phyloP scores from a whole-genome alignment of 257 asterid species.

The Solanum virginianum region DNA sequence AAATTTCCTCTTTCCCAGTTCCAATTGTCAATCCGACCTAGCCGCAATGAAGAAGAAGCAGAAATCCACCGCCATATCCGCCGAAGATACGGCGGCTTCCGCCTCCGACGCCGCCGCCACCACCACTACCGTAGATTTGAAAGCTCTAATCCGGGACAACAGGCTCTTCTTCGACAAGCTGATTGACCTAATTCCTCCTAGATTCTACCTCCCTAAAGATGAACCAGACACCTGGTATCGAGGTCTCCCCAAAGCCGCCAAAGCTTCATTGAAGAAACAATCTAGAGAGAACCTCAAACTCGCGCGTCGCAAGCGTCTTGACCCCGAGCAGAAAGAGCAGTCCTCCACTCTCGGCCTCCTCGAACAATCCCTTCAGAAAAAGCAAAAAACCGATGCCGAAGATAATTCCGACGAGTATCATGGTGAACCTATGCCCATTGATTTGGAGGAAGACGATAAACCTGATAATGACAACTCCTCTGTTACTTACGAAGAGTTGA shows the following conservation, averaged over 20 bases:
- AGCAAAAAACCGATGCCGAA: background rate
- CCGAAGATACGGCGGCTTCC: background rate
- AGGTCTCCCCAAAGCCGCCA: conserved; percentile 73
- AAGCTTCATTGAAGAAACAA: conserved; percentile 59
- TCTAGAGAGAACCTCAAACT: conserved; percentile 45
- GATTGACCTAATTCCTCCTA: conserved; percentile 59
- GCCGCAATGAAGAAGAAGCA: conserved; percentile 1
- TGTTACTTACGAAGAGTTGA: conserved; percentile 69
- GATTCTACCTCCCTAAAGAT: conserved; percentile 60
- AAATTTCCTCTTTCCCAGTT: background rate
- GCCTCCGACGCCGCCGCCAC: background rate
- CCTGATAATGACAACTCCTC: conserved; percentile 14
- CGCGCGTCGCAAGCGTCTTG: conserved; percentile 75
- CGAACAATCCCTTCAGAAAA: conserved; percentile 15
- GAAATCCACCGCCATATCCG: background rate
- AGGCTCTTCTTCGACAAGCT: conserved; percentile 52
- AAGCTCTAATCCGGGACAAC: conserved; percentile 30
- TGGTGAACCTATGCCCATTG: background rate
- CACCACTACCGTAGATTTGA: conserved; percentile 14
- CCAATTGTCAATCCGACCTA: background rate
- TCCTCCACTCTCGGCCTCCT: conserved; percentile 38
- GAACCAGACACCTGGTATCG: conserved; percentile 59
- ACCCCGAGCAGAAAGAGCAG: conserved; percentile 51
- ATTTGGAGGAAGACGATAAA: conserved; percentile 22
- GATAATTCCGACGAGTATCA: background rate